Percentiles rank a stretch among this genome's conserved stretches.
Conservation (phyloP, 2,329 filamentous ascomycete genomes). For the Diplodia scrobiculata region DNA sequence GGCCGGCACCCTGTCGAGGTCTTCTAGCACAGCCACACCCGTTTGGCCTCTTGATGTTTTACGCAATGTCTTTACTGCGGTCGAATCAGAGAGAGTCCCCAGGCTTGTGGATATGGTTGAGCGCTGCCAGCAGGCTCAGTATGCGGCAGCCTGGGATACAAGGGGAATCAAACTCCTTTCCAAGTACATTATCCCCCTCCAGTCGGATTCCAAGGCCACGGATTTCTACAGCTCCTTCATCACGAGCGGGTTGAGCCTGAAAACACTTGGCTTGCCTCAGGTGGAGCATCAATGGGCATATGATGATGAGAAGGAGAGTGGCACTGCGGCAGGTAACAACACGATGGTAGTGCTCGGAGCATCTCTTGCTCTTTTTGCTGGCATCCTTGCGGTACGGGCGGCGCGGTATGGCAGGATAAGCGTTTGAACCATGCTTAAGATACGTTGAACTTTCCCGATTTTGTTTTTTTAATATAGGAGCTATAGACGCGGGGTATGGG, state of each 20-base stretch:
- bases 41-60: not conserved
- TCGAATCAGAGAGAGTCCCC: not conserved
- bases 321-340: not conserved
- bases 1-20: too few relatives aligned
- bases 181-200: not conserved
- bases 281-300: conserved; percentile 5
- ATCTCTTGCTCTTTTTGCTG: conserved; percentile 8
- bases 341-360: not conserved
- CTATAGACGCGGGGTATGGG: not conserved
- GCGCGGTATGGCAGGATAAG: not conserved
- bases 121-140: conserved; percentile 1
- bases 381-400: not conserved
- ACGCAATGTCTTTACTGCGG: not conserved
- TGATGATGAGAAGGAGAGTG: not conserved
- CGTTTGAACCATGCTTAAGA: not conserved
- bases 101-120: conserved; percentile 19
- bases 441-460: too few relatives aligned
- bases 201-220: not conserved
- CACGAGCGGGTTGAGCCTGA: not conserved
- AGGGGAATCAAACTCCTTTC: not conserved
- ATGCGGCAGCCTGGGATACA: conserved; percentile 2
- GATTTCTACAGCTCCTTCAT: conserved; percentile 19
- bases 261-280: not conserved
- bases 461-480: too few relatives aligned
- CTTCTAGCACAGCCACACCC: not conserved